phyloP scores from a whole-genome alignment of 345 rosid genomes.

The Eucalyptus cloeziana region DNA sequence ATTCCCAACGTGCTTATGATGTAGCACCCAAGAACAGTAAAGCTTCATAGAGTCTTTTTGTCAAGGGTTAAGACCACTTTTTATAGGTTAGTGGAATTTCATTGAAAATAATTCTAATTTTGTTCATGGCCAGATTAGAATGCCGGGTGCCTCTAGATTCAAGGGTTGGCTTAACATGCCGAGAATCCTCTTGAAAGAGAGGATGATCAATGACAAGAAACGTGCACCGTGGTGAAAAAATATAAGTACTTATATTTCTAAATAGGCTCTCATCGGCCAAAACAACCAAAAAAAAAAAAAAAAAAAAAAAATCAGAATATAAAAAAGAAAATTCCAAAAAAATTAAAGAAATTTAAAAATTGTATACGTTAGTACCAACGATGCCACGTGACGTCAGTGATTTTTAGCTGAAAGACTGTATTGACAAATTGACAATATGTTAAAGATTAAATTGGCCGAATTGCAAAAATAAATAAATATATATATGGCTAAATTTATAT shows the following conservation, averaged over 20 bases:
- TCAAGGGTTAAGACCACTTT: neutral
- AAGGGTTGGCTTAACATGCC: neutral
- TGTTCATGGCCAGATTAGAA: neutral
- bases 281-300: too few species aligned
- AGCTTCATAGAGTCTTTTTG: neutral
- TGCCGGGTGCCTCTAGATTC: rapidly evolving
- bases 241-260: neutral
- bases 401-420: too few species aligned
- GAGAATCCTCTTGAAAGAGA: neutral
- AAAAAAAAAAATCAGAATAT: too few species aligned
- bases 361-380: too few species aligned
- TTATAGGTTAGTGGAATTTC: neutral
- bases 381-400: rapidly evolving
- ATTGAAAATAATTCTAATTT: too few species aligned
- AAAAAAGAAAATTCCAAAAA: too few species aligned
- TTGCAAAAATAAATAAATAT: neutral
- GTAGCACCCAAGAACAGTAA: too few species aligned
- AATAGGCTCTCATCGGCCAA: neutral
- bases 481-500: neutral
- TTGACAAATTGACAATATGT: too few species aligned
- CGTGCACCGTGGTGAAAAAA: neutral
- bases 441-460: neutral
- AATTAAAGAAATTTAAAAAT: neutral
- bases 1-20: neutral
- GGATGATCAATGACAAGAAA: neutral